Base-by-base conservation (phyloP, 306 rosid species). In the Prunus davidiana region DNA sequence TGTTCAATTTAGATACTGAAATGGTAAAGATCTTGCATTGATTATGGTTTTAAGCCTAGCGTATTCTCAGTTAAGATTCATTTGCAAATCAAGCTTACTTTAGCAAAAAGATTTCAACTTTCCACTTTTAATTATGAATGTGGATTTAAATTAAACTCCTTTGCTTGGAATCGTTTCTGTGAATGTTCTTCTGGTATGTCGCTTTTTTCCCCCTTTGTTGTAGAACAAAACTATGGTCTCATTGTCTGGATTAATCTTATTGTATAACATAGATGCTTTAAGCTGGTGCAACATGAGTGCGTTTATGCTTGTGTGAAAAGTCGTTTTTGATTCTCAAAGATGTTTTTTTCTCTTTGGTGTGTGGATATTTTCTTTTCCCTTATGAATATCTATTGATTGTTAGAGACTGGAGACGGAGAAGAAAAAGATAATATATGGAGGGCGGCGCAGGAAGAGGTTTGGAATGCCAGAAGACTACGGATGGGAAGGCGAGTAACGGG, bases 401-500 rank as follows among this genome's bases (percentile, higher is more conserved):
- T 81, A 92, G 97, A 95, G 95, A 79, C 98, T 92, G 99, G 97
- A 95, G 92, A 88, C 72, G 8, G 84, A 76, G 82, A 84, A 91
- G 92, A 89, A 90, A 86, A 92, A 76, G 85, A 85, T 84, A 62
- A 74, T 88, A 3, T 83, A 95, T 95, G 99, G 98, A 82, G 91
- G 97, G 75, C 84, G 93, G 71, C 93, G 91, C 79, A 83, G 98
- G 92, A 95, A 92, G 83, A 90, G 95, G 89, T 92, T 89, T 90
- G 96, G 99, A 82, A 89, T 95, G 99, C 96, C 98, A 72, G 93
- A 95, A 86, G 93, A 89, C 80, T 89, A 95, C 73, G 97, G 97
- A 91, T 92, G 99, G 93, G 98, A 92, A 91, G 99, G 97, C 20
- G 98, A 92, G 88, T 89, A 80, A 79, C 2, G 71, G 80, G 81